Base-by-base conservation (phyloP, 352 stramenopile species). In the Phytophthora macrochlamydospora region DNA sequence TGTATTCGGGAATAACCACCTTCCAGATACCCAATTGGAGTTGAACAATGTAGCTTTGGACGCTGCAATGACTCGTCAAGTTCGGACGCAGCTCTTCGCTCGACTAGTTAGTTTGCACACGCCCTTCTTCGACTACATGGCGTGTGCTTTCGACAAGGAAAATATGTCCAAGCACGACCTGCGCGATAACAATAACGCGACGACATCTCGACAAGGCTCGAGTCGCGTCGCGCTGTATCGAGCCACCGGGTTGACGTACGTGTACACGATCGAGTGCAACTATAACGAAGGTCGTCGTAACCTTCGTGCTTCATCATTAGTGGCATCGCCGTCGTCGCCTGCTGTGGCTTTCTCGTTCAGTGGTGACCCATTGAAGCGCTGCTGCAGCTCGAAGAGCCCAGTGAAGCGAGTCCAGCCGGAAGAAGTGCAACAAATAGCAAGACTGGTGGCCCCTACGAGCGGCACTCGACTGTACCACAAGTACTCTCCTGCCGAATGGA, bases 231-330 rank as follows among this genome's bases (percentile, higher is more conserved):
- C 76, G 40, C 53, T 93, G 11, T 93, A 84, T 59, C 76, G 66
- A 14, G 79, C 79, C n/a, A 95, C 87, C 3, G 80, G 78, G 29
- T 69, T 89, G n/a, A 81, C 69, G 37, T 84, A 88, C 60, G 87
- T 93, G 46, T 98, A 98, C 75, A 98, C 92, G 8, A 83, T 98
- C 38, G 92, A 98, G 71, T 97, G 91, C 72, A 97, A 97, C 69
- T 98, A 97, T 79, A 96, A 97, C 67, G 87, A 81, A 69, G 87
- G 85, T 0, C 71, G 79, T 11, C 76, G 70, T 24, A 73, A 74
- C 64, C 58, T 79, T 32, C 73, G 72, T 38, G 59, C 58, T 9
- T 76, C 67, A 1, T 67, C 66, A 37, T 51, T 69, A 40, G 48
- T 52, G 44, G 18, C 59, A 50, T 57, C 45, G 43, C 58, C 70